These are phyloP conservation scores for Eutrema japonicum DNA, from an alignment of 345 rosid genomes.

Conservation along the genomic window DNA sequence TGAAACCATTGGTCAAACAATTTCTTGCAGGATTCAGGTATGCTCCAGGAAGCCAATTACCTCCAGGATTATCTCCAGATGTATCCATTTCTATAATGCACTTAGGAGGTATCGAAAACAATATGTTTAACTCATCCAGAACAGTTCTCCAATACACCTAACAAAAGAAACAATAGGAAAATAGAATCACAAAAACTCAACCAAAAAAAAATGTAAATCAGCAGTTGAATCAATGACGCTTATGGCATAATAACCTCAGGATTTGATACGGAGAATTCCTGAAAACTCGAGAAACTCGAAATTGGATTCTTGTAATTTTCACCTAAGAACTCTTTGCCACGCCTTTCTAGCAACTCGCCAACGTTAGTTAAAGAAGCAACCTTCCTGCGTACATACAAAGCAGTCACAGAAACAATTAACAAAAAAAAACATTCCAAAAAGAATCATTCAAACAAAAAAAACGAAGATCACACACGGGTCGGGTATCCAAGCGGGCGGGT, in stretches of 20 bases:
- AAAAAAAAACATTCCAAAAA: not conserved
- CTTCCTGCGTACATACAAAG: conserved; percentile 49
- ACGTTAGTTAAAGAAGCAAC: conserved; percentile 66
- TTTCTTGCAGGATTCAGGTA: conserved; percentile 72
- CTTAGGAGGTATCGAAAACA: conserved; percentile 69
- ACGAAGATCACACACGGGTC: conserved; percentile 54
- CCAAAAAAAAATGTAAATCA: not conserved
- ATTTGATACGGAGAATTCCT: conserved; percentile 78
- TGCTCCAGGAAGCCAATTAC: conserved; percentile 94
- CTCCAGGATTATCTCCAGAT: conserved; percentile 64
- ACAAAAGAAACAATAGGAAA: conserved; percentile 29
- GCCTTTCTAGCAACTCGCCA: conserved; percentile 70
- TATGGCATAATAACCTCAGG: conserved; percentile 59
- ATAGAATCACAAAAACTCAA: not conserved
- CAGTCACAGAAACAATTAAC: not conserved
- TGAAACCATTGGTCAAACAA: conserved; percentile 58
- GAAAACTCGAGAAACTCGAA: conserved; percentile 81
- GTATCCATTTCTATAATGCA: conserved; percentile 55
- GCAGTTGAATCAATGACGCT: not conserved
- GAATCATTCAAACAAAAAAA: not conserved
- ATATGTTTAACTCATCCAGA: conserved; percentile 63
- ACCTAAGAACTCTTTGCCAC: conserved; percentile 77
- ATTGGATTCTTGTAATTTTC: conserved; percentile 70
- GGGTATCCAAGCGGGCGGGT: conserved; percentile 93
- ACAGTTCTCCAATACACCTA: conserved; percentile 88